Evolutionary conservation across 164 flowering plant genomes (phyloP).

Genomic region (Chimonanthus praecox): DNA sequence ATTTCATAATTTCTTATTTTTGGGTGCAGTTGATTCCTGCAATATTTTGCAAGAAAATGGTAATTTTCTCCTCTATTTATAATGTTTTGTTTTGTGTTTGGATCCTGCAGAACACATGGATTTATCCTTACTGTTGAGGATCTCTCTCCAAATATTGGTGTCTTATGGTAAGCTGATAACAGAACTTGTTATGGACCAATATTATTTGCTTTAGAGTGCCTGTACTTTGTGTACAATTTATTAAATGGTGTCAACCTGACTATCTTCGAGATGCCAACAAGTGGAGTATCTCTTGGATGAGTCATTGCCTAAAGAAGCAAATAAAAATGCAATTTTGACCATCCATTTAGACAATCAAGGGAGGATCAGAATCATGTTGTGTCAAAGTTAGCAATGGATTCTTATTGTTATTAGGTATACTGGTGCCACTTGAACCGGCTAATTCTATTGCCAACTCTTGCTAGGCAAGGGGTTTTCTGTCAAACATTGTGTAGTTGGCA

Average conservation of each 20-base stretch:
- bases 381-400: too few relatives aligned
- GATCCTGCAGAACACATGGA: conserved; percentile 78
- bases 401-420: too few relatives aligned
- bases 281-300: not conserved
- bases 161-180: conserved; percentile 60
- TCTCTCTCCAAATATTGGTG: conserved; percentile 93
- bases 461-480: too few relatives aligned
- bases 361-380: not conserved
- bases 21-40: not conserved
- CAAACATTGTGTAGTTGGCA: too few relatives aligned
- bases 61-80: not conserved
- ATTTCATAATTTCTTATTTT: not conserved
- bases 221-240: not conserved
- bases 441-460: too few relatives aligned
- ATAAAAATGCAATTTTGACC: not conserved
- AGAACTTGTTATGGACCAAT: conserved; percentile 1
- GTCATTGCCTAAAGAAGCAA: not conserved
- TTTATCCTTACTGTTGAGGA: conserved; percentile 85
- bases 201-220: not conserved
- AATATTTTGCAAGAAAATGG: not conserved
- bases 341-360: not conserved
- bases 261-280: not conserved
- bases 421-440: too few relatives aligned
- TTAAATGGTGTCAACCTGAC: too few relatives aligned
- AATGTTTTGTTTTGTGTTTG: conserved; percentile 5